Evolutionary conservation across 2,329 filamentous ascomycete species (phyloP), one percentile per base, ranked within the genome.

Genomic region (Aspergillus sp.): DNA sequence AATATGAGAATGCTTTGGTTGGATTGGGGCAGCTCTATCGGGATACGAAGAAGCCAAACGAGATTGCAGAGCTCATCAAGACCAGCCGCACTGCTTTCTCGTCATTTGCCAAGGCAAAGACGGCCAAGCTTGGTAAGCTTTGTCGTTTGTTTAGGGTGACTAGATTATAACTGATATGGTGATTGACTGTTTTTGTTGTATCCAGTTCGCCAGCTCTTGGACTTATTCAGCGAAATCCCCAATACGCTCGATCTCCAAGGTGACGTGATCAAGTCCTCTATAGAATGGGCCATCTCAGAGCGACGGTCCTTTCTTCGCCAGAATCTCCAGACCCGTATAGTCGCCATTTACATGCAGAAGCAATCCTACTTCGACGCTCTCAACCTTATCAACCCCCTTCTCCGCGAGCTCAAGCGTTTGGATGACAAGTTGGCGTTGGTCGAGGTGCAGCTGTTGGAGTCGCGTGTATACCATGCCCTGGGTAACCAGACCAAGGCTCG

Each of bases 361-460:
- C 88, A 95, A 68, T 85, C 89, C 48, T 97, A 95, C 76, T 97
- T 97, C 68, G 94, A 98, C 57, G 88, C 93, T 52, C 83, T 98
- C 57, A 91, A 86, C 28, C 84, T 98, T 63, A 97, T 97, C 80
- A 97, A 97, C 74, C 84, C 85, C 58, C 83, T 98, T 51, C 82
- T 98, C 49, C 88, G 88, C 64, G 94, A 98, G 78, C 81, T 98
- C 60, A 97, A 97, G 79, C 88, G 94, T 48, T 79, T 98, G 58
- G 93, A 98, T 67, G 94, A 98, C 77, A 98, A 98, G 77, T 82
- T 98, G 55, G 89, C 96, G 57, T 78, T 98, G 51, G 93, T 98
- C 28, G 93, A 98, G 72, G 93, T 98, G 46, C 94, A 98, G 73
- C 82, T 98, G 49, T 81, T 98, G 57, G 93, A 98, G 74, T 97